Conservation (phyloP, 2,329 filamentous ascomycete genomes). For the Ophiostoma angusticollis region DNA sequence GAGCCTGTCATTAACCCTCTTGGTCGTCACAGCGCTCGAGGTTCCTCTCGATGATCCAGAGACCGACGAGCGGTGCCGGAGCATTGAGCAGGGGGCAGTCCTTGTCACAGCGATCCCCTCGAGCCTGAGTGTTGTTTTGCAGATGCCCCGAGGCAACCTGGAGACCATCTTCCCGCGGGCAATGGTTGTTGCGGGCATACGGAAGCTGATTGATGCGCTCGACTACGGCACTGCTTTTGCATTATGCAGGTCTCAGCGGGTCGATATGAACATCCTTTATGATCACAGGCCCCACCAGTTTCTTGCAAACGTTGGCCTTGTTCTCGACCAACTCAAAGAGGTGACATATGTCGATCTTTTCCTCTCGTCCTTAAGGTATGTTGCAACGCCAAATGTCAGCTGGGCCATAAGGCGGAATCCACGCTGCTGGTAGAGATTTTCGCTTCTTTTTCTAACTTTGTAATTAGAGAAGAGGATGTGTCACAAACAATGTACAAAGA, state of each 20-base stretch:
- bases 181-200: slow-evolving; percentile 81
- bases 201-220: slow-evolving; percentile 63
- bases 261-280: slow-evolving; percentile 95
- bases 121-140: slow-evolving; percentile 71
- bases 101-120: slow-evolving; percentile 84
- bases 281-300: slow-evolving; percentile 87
- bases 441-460: background rate
- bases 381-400: too few species aligned
- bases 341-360: slow-evolving; percentile 81
- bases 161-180: slow-evolving; percentile 91
- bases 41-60: slow-evolving; percentile 82
- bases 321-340: slow-evolving; percentile 75
- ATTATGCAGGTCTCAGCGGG: slow-evolving; percentile 80
- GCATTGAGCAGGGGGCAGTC: slow-evolving; percentile 76
- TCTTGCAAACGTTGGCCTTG: slow-evolving; percentile 58
- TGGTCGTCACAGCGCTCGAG: slow-evolving; percentile 51
- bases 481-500: slow-evolving; percentile 88
- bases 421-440: too few species aligned
- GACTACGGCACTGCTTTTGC: slow-evolving; percentile 77
- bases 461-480: slow-evolving; percentile 69
- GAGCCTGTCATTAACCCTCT: background rate
- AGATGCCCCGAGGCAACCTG: slow-evolving; percentile 91
- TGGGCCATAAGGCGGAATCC: too few species aligned
- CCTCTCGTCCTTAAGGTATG: slow-evolving; percentile 67
- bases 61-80: slow-evolving; percentile 81